A percentile compares a stretch with the other conserved stretches of the same genome.
Evolutionary conservation across 257 asterid genomes (phyloP).

Genomic region (Lycium barbarum): DNA sequence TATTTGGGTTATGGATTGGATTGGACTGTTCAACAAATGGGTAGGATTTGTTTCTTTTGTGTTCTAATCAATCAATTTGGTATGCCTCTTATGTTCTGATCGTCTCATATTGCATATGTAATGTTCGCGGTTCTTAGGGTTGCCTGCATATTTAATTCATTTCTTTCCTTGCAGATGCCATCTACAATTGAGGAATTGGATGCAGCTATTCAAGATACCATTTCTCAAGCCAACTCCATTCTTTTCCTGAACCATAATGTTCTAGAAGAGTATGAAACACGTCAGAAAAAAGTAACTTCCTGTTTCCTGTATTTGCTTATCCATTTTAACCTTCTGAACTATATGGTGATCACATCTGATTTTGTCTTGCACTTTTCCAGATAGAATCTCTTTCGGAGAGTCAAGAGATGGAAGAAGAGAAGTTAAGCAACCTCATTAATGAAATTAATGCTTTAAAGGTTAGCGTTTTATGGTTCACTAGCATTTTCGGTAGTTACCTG

Average conservation of each 20-base stretch:
- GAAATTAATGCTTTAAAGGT: slow-evolving; percentile 85
- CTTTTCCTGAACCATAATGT: slow-evolving; percentile 82
- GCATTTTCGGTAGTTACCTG: not conserved
- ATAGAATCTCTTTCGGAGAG: slow-evolving; percentile 65
- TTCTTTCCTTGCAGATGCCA: slow-evolving; percentile 76
- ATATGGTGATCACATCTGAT: not conserved
- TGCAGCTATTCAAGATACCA: slow-evolving; percentile 80
- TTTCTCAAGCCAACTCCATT: slow-evolving; percentile 81
- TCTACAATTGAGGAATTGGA: slow-evolving; percentile 84
- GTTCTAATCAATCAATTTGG: not conserved
- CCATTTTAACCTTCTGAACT: slow-evolving; percentile 29
- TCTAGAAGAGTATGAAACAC: slow-evolving; percentile 88
- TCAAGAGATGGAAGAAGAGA: slow-evolving; percentile 70
- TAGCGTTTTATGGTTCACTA: not conserved
- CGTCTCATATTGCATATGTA: not conserved
- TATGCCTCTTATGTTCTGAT: slow-evolving; percentile 31
- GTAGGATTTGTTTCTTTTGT: not conserved
- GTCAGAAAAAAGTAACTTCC: slow-evolving; percentile 64
- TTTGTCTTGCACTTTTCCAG: slow-evolving; percentile 53
- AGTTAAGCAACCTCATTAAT: slow-evolving; percentile 45
- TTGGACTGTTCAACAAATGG: not conserved
- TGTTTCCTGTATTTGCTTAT: slow-evolving; percentile 24
- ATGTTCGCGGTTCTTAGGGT: not conserved
- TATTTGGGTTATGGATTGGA: too few species aligned
- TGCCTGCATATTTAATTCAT: slow-evolving; percentile 29